A percentile compares a stretch with the other conserved stretches of the same genome.
Evolutionary conservation across 2,329 filamentous ascomycete species (phyloP).

Genomic region (Pyricularia sp.): DNA sequence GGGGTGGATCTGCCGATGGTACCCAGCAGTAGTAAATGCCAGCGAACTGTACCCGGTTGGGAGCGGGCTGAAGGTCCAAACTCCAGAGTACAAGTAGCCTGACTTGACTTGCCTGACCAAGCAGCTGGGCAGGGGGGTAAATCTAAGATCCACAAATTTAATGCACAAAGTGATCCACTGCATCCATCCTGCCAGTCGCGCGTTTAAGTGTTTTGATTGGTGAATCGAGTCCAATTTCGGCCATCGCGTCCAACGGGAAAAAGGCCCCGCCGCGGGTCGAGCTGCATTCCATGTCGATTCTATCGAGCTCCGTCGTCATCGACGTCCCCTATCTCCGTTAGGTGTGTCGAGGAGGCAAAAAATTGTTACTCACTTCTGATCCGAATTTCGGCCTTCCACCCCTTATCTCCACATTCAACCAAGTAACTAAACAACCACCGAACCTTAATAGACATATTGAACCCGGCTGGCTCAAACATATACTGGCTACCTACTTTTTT

Average conservation of each 20-base stretch:
- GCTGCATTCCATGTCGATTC: not conserved
- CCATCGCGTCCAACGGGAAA: not conserved
- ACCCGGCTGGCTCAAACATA: not conserved
- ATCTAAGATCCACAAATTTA: not conserved
- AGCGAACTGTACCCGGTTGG: not conserved
- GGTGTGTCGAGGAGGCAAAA: not conserved
- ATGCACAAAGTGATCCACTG: not conserved
- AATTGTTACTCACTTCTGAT: not conserved
- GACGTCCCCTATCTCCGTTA: not conserved
- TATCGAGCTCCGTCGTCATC: conserved; percentile 1
- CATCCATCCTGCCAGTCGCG: not conserved
- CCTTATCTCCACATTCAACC: not conserved
- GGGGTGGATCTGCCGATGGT: not conserved
- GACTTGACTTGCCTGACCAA: not conserved
- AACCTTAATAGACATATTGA: not conserved
- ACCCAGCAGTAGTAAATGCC: not conserved
- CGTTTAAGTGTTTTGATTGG: not conserved
- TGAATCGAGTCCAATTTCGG: not conserved
- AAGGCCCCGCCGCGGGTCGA: not conserved
- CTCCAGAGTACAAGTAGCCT: not conserved
- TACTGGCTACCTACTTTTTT: no score
- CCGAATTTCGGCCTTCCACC: not conserved
- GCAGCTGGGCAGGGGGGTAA: not conserved
- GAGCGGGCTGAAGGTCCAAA: not conserved
- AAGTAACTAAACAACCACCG: not conserved